Conservation (phyloP, 192 early-diverging fungal genomes). For the Umbelopsis isabellina region DNA sequence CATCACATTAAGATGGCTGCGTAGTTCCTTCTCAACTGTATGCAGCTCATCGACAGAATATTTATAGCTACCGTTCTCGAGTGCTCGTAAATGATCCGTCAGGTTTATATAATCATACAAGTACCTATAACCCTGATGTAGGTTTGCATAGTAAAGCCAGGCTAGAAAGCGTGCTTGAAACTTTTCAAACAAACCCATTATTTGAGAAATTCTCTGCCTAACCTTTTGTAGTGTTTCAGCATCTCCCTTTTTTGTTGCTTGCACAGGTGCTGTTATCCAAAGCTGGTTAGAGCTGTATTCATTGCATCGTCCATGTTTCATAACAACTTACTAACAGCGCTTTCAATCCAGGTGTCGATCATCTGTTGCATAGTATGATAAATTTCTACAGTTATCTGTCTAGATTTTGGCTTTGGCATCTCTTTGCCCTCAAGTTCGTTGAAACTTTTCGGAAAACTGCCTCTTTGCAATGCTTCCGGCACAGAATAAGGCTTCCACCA, state of each 20-base stretch:
- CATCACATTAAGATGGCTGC: background rate
- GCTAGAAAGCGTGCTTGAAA: background rate
- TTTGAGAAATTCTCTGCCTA: background rate
- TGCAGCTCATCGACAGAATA: constrained; percentile 2
- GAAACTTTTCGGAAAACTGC: background rate
- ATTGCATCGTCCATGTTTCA: background rate
- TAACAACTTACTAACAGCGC: background rate
- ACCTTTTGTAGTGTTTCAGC: background rate
- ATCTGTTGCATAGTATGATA: background rate
- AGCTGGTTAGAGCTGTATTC: background rate
- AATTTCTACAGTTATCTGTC: background rate
- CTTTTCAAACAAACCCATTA: background rate
- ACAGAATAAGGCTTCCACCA: background rate
- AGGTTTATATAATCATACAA: background rate
- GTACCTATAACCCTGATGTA: background rate
- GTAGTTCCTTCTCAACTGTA: background rate
- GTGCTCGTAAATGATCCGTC: background rate
- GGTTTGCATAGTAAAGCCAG: background rate
- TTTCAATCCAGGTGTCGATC: background rate
- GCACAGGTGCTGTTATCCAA: background rate
- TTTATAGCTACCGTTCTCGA: background rate
- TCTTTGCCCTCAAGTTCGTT: background rate
- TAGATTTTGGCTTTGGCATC: background rate
- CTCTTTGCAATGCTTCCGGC: background rate
- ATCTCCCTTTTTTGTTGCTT: background rate